Evolutionary conservation across 139 green algal genomes (phyloP).

Genomic region (Ettlia oleoabundans): DNA sequence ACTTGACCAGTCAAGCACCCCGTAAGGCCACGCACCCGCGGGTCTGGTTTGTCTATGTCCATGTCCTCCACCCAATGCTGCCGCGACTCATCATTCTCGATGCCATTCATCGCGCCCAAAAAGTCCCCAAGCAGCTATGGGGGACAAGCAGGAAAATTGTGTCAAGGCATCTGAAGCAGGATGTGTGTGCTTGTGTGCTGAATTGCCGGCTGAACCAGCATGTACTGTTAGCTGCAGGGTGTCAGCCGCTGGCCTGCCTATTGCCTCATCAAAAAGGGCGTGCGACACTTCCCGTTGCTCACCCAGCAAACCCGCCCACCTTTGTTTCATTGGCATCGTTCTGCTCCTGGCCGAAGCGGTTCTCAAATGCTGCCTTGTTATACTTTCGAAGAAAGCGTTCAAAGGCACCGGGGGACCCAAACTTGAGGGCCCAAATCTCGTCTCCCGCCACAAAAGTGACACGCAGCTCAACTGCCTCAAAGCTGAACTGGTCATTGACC

Average conservation of each 20-base stretch:
- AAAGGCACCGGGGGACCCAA: constrained; percentile 49
- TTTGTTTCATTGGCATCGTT: constrained; percentile 52
- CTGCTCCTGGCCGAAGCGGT: constrained; percentile 74
- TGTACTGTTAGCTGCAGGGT: no score
- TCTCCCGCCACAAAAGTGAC: constrained; percentile 62
- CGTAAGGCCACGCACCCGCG: background rate
- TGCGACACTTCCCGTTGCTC: no score
- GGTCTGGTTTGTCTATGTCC: constrained; percentile 46
- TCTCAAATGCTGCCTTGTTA: constrained; percentile 80
- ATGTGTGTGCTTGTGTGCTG: no score
- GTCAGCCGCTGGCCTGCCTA: no score
- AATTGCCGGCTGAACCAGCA: no score
- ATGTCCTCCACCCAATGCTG: constrained; percentile 58
- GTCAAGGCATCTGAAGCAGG: background rate
- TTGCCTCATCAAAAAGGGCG: no score
- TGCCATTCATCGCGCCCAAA: constrained; percentile 12
- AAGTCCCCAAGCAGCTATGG: constrained; percentile 56
- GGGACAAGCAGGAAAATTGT: no score
- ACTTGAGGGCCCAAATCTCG: constrained; percentile 70
- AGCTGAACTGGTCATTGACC: constrained; percentile 51
- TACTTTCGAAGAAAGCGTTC: constrained; percentile 56
- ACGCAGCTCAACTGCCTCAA: constrained; percentile 28
- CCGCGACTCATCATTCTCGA: constrained; percentile 53
- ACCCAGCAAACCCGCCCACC: constrained; percentile 17
- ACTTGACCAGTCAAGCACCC: no score